phyloP scores from a whole-genome alignment of 495 filamentous ascomycete species.

The Penicillium egyptiacum region DNA sequence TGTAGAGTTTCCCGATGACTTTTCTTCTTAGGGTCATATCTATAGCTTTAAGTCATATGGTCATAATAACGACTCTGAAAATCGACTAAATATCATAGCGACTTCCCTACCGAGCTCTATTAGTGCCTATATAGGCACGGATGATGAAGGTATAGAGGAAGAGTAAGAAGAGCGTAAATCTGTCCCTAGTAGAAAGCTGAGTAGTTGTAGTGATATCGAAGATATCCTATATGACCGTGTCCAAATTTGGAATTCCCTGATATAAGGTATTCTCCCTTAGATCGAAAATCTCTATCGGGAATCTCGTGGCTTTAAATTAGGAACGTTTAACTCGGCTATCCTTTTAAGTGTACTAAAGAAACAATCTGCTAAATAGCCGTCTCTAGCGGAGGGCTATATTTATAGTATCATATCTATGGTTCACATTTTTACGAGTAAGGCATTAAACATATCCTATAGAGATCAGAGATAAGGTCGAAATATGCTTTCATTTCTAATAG shows the following conservation, averaged over 20 bases:
- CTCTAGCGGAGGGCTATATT: constrained; percentile 48
- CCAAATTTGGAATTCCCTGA: neutral
- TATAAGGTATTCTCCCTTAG: constrained; percentile 32
- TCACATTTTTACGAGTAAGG: constrained; percentile 46
- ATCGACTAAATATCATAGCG: neutral
- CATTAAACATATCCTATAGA: constrained; percentile 37
- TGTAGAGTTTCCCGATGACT: constrained; percentile 40
- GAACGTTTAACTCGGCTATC: constrained; percentile 41
- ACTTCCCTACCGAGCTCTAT: neutral
- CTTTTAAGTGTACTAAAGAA: constrained; percentile 50
- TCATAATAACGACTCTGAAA: constrained; percentile 9
- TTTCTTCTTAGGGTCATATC: constrained; percentile 41
- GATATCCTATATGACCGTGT: constrained; percentile 26
- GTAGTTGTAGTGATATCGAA: constrained; percentile 19
- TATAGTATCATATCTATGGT: constrained; percentile 44
- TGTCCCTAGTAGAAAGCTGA: constrained; percentile 1
- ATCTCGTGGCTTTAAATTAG: constrained; percentile 41
- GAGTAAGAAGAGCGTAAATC: neutral
- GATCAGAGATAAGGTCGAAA: constrained; percentile 39
- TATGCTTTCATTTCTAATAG: constrained; percentile 43
- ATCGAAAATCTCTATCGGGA: constrained; percentile 27
- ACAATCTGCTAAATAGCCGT: constrained; percentile 56
- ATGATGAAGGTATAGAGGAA: neutral
- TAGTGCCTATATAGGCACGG: neutral
- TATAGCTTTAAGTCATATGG: constrained; percentile 28